These are phyloP conservation scores for Vinca major DNA, from an alignment of 305 asterid species.

Conservation along the genomic window DNA sequence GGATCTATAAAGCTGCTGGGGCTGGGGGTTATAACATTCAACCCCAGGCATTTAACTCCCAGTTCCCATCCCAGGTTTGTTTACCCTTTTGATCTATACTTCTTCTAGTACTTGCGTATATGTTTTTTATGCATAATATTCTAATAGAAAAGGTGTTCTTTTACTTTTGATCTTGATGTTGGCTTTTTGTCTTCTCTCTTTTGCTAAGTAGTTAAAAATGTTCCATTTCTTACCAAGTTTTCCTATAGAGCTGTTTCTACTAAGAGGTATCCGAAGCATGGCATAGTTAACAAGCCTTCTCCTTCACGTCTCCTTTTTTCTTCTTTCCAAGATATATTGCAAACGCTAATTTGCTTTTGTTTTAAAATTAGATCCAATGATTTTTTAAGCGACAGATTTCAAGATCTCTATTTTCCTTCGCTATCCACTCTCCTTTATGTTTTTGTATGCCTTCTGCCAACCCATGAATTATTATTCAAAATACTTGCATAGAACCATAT, in stretches of 20 bases:
- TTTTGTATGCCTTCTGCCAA: neutral
- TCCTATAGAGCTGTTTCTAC: too few species aligned
- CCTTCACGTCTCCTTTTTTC: neutral
- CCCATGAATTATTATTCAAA: neutral
- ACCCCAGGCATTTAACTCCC: constrained; percentile 79
- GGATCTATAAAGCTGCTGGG: constrained; percentile 77
- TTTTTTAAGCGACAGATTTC: neutral
- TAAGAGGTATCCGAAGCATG: too few species aligned
- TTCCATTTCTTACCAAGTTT: neutral
- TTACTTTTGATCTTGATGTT: neutral
- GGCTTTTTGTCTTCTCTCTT: neutral
- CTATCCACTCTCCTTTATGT: too few species aligned
- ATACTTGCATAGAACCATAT: neutral
- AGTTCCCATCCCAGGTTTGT: constrained; percentile 93
- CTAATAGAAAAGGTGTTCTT: neutral
- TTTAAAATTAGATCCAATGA: neutral
- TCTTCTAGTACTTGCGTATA: neutral
- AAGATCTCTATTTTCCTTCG: neutral
- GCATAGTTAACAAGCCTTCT: neutral
- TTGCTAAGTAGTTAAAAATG: neutral
- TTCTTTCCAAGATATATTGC: neutral
- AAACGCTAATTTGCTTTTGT: neutral
- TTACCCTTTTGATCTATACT: neutral
- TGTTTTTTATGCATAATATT: constrained; percentile 1
- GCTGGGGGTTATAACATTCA: constrained; percentile 77